A percentile compares a stretch with the other conserved stretches of the same genome.
Conservation (phyloP, 805 yeast species). For the Candida takata region DNA sequence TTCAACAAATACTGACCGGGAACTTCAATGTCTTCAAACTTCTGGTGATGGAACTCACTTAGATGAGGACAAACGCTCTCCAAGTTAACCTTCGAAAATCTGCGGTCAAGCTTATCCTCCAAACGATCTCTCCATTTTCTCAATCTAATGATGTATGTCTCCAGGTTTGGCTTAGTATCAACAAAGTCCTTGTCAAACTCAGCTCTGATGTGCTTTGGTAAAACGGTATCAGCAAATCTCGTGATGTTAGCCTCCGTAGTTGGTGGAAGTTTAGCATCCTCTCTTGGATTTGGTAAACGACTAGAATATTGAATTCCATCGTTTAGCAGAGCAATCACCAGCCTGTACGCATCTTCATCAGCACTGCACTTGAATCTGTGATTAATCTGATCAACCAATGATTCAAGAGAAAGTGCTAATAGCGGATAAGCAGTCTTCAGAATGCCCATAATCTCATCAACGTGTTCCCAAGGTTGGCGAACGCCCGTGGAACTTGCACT, state of each 20-base stretch:
- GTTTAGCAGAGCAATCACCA: constrained; percentile 84
- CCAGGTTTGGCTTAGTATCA: constrained; percentile 78
- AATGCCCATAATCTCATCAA: constrained; percentile 88
- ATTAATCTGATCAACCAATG: constrained; percentile 90
- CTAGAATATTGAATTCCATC: constrained; percentile 91
- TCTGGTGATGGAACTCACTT: constrained; percentile 96
- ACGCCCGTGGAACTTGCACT: neutral
- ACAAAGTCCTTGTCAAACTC: constrained; percentile 92
- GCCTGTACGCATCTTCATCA: constrained; percentile 93
- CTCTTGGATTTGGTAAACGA: constrained; percentile 79
- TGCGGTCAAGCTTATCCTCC: constrained; percentile 85
- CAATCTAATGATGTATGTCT: constrained; percentile 73
- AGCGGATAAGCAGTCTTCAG: constrained; percentile 95
- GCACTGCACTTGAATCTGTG: constrained; percentile 90
- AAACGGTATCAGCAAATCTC: constrained; percentile 85
- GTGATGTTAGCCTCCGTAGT: constrained; percentile 85
- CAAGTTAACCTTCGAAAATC: constrained; percentile 70
- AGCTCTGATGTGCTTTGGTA: constrained; percentile 81
- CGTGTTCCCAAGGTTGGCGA: constrained; percentile 89
- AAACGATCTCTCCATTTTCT: constrained; percentile 89
- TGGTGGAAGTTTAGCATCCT: constrained; percentile 81
- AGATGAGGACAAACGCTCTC: constrained; percentile 92
- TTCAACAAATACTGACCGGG: constrained; percentile 94
- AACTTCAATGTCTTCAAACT: constrained; percentile 93
- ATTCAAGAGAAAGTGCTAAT: constrained; percentile 85